Evolutionary conservation across 495 filamentous ascomycete species (phyloP), one percentile per base, ranked within the genome.

Genomic region (Aspergillus nidulans): DNA sequence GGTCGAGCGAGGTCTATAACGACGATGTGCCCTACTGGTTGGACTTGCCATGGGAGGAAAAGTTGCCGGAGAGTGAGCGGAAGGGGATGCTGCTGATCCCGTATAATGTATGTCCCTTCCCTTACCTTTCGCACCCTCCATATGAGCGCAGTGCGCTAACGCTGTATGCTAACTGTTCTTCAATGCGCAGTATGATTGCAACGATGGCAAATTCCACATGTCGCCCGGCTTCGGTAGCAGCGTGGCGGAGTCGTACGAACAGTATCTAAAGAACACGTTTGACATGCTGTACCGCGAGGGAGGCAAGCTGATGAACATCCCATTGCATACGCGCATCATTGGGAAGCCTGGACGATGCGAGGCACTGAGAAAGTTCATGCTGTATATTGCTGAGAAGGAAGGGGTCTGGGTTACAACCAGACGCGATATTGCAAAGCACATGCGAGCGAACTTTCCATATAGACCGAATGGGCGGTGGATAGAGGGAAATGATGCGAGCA

Each of bases 321-420:
- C 41, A 15, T 19, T 54, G 41, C 52, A 54, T 25, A 47, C 52
- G 24, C 23, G 52, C 3, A 53, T 53, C 38, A 55, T 72, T 39
- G 72, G 73, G 8, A 69, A 71, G 48, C 73, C 74, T 18, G 75
- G 72, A 9, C 61, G 75, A 0, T 70, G 71, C 44, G 56, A 51
- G 24, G 73, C 74, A 8, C 58, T 77, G 15, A 73, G 72, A 62
- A 68, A 68, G 46, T 75, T 78, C 50, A 70, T 76, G 9, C 65
- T 74, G 56, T 76, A 77, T 53, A 63, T 77, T 49, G 58, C 58
- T 9, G 32, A 49, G 7, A 73, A 74, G 57, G 63, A 69, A 32
- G 70, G 65, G 18, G 72, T 77, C n/a, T 79, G 74, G 72, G 70
- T 77, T 20, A 68, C 76, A 4, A 75, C 66, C n/a, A 54, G 74